phyloP scores from a whole-genome alignment of 768 basidiomycete species.

The Pholiota molesta region DNA sequence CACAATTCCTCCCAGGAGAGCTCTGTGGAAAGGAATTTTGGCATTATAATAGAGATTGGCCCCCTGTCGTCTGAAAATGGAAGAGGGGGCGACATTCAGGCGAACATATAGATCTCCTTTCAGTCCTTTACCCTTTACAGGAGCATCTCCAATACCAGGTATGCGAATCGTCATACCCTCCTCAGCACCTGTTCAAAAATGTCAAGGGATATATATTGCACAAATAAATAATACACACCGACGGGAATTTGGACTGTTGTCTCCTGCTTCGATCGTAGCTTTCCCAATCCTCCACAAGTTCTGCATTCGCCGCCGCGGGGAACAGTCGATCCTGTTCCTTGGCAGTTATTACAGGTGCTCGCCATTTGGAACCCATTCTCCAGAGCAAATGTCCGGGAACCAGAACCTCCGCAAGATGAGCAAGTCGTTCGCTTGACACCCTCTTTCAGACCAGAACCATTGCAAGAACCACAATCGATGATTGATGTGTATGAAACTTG shows the following conservation, averaged over 20 bases:
- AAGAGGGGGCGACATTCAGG: conserved; percentile 81
- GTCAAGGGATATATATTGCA: conserved; percentile 8
- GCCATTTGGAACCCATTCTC: conserved; percentile 97
- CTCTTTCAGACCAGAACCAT: conserved; percentile 82
- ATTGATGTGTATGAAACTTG: conserved; percentile 80
- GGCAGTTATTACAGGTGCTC: conserved; percentile 82
- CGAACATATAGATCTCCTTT: conserved; percentile 88
- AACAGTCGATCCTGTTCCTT: conserved; percentile 78
- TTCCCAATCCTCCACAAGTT: conserved; percentile 84
- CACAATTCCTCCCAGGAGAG: conserved; percentile 90
- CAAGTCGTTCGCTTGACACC: conserved; percentile 86
- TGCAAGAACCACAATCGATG: conserved; percentile 81
- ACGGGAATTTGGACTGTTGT: conserved; percentile 85
- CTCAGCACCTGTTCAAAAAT: conserved; percentile 69
- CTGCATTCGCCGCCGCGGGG: conserved; percentile 80
- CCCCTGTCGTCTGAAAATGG: conserved; percentile 89
- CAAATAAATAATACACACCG: conserved; percentile 50
- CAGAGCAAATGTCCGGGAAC: conserved; percentile 86
- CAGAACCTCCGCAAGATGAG: conserved; percentile 80
- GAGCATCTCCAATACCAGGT: conserved; percentile 80
- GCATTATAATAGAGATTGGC: conserved; percentile 89
- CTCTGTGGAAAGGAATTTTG: conserved; percentile 87
- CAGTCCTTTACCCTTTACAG: conserved; percentile 75
- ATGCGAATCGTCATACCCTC: conserved; percentile 92
- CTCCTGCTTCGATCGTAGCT: conserved; percentile 77